Evolutionary conservation across 192 early-diverging fungal species (phyloP), one percentile per base, ranked within the genome.

Genomic region (Chytriomyces confervae): DNA sequence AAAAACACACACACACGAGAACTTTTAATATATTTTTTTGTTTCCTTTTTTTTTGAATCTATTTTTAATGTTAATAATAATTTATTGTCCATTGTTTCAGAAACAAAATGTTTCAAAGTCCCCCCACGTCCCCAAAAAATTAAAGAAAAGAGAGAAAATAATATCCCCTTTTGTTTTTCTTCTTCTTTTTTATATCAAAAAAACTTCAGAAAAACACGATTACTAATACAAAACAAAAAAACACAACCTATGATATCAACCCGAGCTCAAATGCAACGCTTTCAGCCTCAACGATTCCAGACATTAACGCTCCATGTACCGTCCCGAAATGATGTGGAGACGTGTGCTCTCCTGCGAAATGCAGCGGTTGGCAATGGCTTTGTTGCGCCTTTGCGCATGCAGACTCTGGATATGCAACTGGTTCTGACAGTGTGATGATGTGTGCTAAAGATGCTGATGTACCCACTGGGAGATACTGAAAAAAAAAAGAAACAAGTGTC

Each of bases 321-420:
- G 81, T 83, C 1, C 80, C 83, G 20, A 86, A 86, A n/a, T 75
- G 72, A 47, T 67, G 75, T n/a, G 67, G 61, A 0, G 80, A 78
- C 6, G 81, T 83, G 70, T 86, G 84, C 45, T 86, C 85, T 4
- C 85, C 85, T 5, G 85, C 85, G 77, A 84, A 85, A 61, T 81
- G 82, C 11, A 86, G 36, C 4, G 80, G 50, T 24, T 84, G 80
- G 23, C 45, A 60, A 23, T 46, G 43, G 23, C 57, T 16, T 16
- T 18, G n/a, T 13, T n/a, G 68, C 11, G 68, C 36, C 20, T 70
- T 76, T 45, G 51, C 46, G 70, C 73, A 74, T 36, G 75, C 79
- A 20, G 80, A 48, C 2, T 72, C 47, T 24, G 49, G 46, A 24
- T 44, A 23, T 65, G 66, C 3, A 5, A 85, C 67, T 53, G 84